Evolutionary conservation across 108 stramenopile species (phyloP), one percentile per base, ranked within the genome.

Genomic region (Cyclotella cryptica): DNA sequence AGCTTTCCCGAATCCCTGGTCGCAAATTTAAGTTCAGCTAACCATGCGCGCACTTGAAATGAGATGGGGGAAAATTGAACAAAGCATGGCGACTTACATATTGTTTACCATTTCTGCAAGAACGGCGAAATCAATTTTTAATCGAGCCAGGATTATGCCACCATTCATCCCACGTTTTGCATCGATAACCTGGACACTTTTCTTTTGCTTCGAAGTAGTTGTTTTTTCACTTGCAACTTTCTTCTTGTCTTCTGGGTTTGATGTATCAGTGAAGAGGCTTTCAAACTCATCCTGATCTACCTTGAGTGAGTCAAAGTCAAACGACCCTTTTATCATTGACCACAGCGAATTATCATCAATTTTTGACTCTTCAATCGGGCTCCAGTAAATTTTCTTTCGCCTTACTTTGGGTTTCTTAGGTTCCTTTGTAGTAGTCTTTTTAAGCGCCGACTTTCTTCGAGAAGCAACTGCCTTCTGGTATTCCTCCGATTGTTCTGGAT

Each of bases 301-400:
- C 17, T 92, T 85, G 42, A 97, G 71, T 35, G 89, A 84, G 7
- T 83, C 69, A 84, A 93, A 92, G 28, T 73, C 71, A 66, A 92
- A 63, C 12, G 69, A 61, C 21, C 87, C 94, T 58, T 84, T 75
- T n/a, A 94, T 90, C 69, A 92, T 83, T 17, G 88, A 85, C 96
- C 96, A 97, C 51, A 97, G 66, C 11, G 93, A 94, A 71, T 95
- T 91, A 57, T 94, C 81, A 58, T 90, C 88, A 29, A 97, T 77
- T 58, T 88, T 93, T 13, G 77, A 79, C 45, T 87, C 86, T 61
- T 95, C 91, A 24, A 97, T 90, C 0, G 96, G 90, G 58, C 86
- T 97, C 96, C 93, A 97, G 67, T 84, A 92, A 59, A 97, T 91
- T 60, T 97, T 95, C 86, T 97, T 97, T 44, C 95, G 74, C 22